These are phyloP conservation scores for Exophiala sp. DNA, from an alignment of 2,329 filamentous ascomycete species.

Conservation along the genomic window DNA sequence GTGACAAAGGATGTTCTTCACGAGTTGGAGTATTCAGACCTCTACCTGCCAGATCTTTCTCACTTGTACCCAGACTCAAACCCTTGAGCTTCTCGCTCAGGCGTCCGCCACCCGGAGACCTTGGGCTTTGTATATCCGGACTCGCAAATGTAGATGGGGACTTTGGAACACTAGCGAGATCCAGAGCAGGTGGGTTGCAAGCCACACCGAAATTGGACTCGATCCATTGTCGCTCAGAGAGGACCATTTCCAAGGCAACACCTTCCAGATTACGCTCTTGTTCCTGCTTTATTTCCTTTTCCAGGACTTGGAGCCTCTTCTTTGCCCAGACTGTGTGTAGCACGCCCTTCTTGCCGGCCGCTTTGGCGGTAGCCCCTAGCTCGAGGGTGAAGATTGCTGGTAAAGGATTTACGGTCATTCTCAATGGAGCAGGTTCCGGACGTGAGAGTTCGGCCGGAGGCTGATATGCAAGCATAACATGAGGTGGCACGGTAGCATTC, in stretches of 20 bases:
- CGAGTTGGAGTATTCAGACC: slow-evolving; percentile 28
- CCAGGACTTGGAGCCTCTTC: slow-evolving; percentile 69
- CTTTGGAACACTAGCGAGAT: slow-evolving; percentile 27
- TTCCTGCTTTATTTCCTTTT: slow-evolving; percentile 73
- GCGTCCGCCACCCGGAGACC: slow-evolving; percentile 58
- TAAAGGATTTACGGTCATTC: slow-evolving; percentile 69
- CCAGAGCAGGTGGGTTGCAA: slow-evolving; percentile 33
- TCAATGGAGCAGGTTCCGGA: slow-evolving; percentile 28
- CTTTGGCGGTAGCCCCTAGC: slow-evolving; percentile 62
- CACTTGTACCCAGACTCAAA: slow-evolving; percentile 71
- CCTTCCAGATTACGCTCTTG: slow-evolving; percentile 72
- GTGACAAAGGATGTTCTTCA: slow-evolving; percentile 53
- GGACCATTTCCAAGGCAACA: slow-evolving; percentile 76
- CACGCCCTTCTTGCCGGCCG: slow-evolving; percentile 73
- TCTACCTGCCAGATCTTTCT: slow-evolving; percentile 54
- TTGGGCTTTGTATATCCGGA: slow-evolving; percentile 55
- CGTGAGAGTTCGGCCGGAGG: slow-evolving; percentile 41
- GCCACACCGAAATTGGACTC: slow-evolving; percentile 71
- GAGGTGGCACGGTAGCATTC: slow-evolving; percentile 65
- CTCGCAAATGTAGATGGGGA: slow-evolving; percentile 48
- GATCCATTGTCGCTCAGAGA: slow-evolving; percentile 83
- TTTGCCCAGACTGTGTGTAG: slow-evolving; percentile 90
- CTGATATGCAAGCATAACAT: slow-evolving; percentile 61
- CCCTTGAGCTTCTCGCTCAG: slow-evolving; percentile 77
- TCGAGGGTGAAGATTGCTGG: slow-evolving; percentile 82